Conservation (phyloP, 768 basidiomycete species). For the Boletus subcaerulescens region DNA sequence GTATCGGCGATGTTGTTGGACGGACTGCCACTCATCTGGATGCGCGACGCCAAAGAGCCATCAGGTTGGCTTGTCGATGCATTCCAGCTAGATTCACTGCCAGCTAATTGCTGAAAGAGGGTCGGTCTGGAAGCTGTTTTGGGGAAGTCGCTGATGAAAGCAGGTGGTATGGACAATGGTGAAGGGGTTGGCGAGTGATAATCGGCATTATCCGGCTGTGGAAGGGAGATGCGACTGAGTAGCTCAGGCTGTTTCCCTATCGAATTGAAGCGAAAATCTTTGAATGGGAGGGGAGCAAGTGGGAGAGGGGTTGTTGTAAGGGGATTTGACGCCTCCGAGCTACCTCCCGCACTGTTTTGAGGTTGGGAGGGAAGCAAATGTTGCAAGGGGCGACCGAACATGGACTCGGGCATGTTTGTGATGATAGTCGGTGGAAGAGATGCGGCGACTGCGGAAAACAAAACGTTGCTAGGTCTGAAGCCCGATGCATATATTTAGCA, state of each 20-base stretch:
- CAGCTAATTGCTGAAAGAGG: slow-evolving; percentile 22
- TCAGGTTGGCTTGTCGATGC: slow-evolving; percentile 6
- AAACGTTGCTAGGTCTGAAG: neutral
- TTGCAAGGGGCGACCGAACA: slow-evolving; percentile 28
- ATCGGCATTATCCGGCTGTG: slow-evolving; percentile 22
- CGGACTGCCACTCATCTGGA: slow-evolving; percentile 13
- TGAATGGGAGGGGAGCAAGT: slow-evolving; percentile 24
- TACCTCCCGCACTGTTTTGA: neutral
- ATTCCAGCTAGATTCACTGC: neutral
- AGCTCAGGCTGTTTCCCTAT: slow-evolving; percentile 56
- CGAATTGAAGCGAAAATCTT: slow-evolving; percentile 46
- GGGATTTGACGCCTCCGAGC: neutral
- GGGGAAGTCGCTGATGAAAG: slow-evolving; percentile 1
- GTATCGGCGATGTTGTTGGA: neutral
- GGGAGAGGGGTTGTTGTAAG: slow-evolving; percentile 13
- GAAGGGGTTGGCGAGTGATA: slow-evolving; percentile 31
- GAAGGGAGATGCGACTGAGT: slow-evolving; percentile 47
- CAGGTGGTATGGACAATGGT: slow-evolving; percentile 6
- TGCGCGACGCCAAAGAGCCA: slow-evolving; percentile 24
- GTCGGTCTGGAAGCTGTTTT: slow-evolving; percentile 19
- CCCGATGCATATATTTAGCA: slow-evolving; percentile 18
- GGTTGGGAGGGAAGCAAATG: slow-evolving; percentile 22
- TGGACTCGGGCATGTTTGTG: slow-evolving; percentile 25
- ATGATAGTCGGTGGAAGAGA: slow-evolving; percentile 12
- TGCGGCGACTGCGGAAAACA: slow-evolving; percentile 5